These are phyloP conservation scores for Zasmidium cellare DNA, from an alignment of 2,329 filamentous ascomycete genomes.

Conservation along the genomic window DNA sequence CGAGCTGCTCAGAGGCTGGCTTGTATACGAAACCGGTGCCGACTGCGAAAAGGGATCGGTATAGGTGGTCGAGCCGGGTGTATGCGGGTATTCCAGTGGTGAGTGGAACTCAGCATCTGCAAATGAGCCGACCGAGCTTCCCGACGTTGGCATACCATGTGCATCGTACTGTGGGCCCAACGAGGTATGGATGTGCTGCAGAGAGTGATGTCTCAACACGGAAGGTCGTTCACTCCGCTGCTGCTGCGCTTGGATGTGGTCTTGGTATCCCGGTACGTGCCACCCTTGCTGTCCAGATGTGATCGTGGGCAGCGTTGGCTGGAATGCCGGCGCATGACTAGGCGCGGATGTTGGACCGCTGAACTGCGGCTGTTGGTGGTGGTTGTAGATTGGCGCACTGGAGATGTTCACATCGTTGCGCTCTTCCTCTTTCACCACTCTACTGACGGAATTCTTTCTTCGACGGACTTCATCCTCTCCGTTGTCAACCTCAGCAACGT, in stretches of 20 bases:
- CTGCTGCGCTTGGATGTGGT: slow-evolving; percentile 39
- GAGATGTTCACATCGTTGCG: background rate
- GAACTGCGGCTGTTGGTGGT: slow-evolving; percentile 3
- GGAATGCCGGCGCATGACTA: slow-evolving; percentile 11
- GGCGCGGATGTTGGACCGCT: slow-evolving; percentile 15
- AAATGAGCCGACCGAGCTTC: slow-evolving; percentile 48
- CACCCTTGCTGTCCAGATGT: slow-evolving; percentile 29
- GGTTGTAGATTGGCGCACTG: slow-evolving; percentile 3
- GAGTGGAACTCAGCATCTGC: slow-evolving; percentile 51
- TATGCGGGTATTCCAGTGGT: slow-evolving; percentile 48
- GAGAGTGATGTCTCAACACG: slow-evolving; percentile 39
- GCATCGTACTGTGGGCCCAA: slow-evolving; percentile 43
- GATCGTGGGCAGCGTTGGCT: slow-evolving; percentile 19
- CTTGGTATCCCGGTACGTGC: slow-evolving; percentile 39
- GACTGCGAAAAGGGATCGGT: slow-evolving; percentile 39
- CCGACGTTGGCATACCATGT: slow-evolving; percentile 44
- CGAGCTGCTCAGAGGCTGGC: slow-evolving; percentile 18
- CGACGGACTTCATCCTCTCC: slow-evolving; percentile 14
- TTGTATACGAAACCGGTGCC: slow-evolving; percentile 21
- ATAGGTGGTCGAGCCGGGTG: slow-evolving; percentile 45
- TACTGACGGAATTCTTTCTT: slow-evolving; percentile 27
- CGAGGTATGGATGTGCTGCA: slow-evolving; percentile 46
- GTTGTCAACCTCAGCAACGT: background rate
- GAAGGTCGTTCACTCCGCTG: slow-evolving; percentile 31
- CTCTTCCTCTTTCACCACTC: slow-evolving; percentile 4